These are phyloP conservation scores for Phytophthora chlamydospora DNA, from an alignment of 352 stramenopile genomes.

Conservation along the genomic window DNA sequence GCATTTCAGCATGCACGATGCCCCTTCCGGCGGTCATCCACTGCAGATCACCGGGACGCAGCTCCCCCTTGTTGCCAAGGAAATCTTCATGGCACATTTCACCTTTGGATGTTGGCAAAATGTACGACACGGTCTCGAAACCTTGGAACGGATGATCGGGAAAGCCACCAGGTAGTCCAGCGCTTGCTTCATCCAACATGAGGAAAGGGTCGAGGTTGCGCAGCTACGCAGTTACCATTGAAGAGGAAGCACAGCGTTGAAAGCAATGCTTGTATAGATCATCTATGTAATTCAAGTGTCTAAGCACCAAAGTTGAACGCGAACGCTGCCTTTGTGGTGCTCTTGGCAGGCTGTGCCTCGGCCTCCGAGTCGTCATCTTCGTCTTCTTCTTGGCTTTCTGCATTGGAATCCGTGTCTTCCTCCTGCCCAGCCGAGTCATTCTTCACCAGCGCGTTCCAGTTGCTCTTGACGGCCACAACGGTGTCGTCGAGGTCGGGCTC, in stretches of 20 bases:
- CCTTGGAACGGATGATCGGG: conserved; percentile 89
- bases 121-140: conserved; percentile 92
- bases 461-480: conserved; percentile 47
- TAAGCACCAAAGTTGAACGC: conserved; percentile 57
- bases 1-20: conserved; percentile 67
- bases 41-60: conserved; percentile 53
- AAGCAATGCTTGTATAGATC: too few species aligned
- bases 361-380: conserved; percentile 28
- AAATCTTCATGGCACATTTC: conserved; percentile 89
- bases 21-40: conserved; percentile 58
- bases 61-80: conserved; percentile 47
- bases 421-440: conserved; percentile 16
- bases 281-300: too few species aligned
- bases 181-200: conserved; percentile 55
- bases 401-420: conserved; percentile 17
- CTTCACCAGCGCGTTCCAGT: conserved; percentile 49
- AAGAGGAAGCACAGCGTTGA: too few species aligned
- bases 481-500: conserved; percentile 42
- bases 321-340: conserved; percentile 34
- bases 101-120: conserved; percentile 71
- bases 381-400: conserved; percentile 29
- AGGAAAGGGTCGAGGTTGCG: conserved; percentile 64
- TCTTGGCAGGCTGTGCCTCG: conserved; percentile 18
- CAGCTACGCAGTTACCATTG: too few species aligned
- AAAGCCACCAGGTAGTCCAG: conserved; percentile 73